Base-by-base conservation (phyloP, 1,284 basidiomycete species). In the Rhizoctonia solani region DNA sequence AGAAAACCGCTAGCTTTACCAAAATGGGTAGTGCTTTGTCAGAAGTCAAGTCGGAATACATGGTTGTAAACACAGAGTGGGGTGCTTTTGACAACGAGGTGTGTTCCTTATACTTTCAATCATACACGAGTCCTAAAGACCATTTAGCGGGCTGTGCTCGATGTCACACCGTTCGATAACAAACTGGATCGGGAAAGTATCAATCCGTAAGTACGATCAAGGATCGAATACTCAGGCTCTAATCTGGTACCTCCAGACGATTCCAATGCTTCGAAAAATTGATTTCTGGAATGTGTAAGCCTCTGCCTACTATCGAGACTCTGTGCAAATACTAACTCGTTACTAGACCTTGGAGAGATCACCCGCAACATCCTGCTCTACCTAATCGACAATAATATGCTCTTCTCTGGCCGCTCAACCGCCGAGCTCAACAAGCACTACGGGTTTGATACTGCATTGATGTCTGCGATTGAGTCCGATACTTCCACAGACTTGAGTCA, bases 61-160 rank as follows among this genome's bases (percentile, higher is more conserved):
- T 99, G 96, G 85, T 98, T 68, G 86, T 99, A 69, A 99, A 99
- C 80, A 93, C 93, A 1, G 97, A 99, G 80, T 98, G 97, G 95
- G 95, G 95, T 71, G 94, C 87, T 39, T 95, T 97, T 78, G 92
- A 97, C 78, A 95, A 96, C 77, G 82, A 86, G 49, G 93, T 92
- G 75, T 71, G 86, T 76, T 56, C 37, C 16, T 66, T 42, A 49
- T 37, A 27, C 14, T 3, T 65, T 37, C 69, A 3, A 14, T 29
- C 16, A 23, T 4, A 2, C 14, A 23, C 14, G n/a, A 29, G 14
- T 49, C 2, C 63, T 69, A 16, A 68, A 34, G 4, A 54, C 46
- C 8, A 63, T 34, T 13, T 69, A 94, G 90, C 87, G 95, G 63
- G 81, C 85, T n/a, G 87, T 89, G 63, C 83, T 99, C 21, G 95